Percentiles rank a stretch among this genome's conserved stretches.
phyloP scores from a whole-genome alignment of 768 basidiomycete species.

The Amanita fuliginea region DNA sequence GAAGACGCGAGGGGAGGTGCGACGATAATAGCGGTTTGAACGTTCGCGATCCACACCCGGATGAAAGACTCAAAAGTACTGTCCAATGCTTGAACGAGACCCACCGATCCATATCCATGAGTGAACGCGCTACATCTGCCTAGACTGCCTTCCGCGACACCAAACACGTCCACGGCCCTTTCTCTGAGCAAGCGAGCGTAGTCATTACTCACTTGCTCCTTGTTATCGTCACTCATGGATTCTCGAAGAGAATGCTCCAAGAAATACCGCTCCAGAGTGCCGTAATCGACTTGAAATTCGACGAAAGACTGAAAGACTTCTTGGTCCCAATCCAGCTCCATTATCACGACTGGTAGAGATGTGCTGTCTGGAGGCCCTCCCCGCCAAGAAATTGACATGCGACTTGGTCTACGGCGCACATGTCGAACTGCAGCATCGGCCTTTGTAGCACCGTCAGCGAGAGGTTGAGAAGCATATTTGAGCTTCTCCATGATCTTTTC shows the following conservation, averaged over 20 bases:
- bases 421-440: slow-evolving; percentile 16
- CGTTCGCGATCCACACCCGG: slow-evolving; percentile 44
- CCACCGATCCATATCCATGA: slow-evolving; percentile 75
- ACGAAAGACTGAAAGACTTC: slow-evolving; percentile 91
- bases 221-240: slow-evolving; percentile 31
- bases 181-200: slow-evolving; percentile 63
- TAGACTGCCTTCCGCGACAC: slow-evolving; percentile 71
- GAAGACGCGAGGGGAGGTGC: slow-evolving; percentile 17
- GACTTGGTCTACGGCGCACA: slow-evolving; percentile 42
- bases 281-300: slow-evolving; percentile 82
- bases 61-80: slow-evolving; percentile 62
- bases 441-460: slow-evolving; percentile 13
- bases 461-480: slow-evolving; percentile 22
- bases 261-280: slow-evolving; percentile 59
- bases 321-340: slow-evolving; percentile 73
- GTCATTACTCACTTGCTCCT: slow-evolving; percentile 31
- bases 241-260: slow-evolving; percentile 49
- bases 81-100: slow-evolving; percentile 68
- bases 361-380: slow-evolving; percentile 20
- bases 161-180: slow-evolving; percentile 63
- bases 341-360: slow-evolving; percentile 14
- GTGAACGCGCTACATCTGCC: slow-evolving; percentile 70
- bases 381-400: slow-evolving; percentile 59
- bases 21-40: slow-evolving; percentile 26
- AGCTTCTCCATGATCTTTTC: slow-evolving; percentile 75